Conservation (phyloP, 192 early-diverging fungal genomes). For the Backusella sp. region DNA sequence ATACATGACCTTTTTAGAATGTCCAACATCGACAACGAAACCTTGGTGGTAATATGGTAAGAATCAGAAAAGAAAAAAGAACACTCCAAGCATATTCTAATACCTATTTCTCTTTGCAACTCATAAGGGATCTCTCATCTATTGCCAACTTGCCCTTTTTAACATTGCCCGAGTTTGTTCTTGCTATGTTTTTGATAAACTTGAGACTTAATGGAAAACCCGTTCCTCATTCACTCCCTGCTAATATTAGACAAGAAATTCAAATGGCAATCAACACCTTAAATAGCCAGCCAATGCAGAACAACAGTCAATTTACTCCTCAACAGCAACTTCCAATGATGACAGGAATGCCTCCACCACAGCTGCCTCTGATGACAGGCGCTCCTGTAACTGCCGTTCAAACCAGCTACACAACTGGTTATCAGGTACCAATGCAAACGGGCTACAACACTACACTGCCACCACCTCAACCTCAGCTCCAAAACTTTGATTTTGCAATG, state of each 20-base stretch:
- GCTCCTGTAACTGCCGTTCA: not conserved
- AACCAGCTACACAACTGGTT: not conserved
- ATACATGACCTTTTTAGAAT: constrained; percentile 32
- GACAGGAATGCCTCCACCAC: constrained; percentile 10
- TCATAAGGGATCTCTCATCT: constrained; percentile 56
- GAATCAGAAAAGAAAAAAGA: not conserved
- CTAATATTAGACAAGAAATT: constrained; percentile 47
- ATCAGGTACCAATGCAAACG: constrained; percentile 27
- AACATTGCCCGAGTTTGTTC: constrained; percentile 59
- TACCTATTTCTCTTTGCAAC: not conserved
- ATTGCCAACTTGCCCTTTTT: constrained; percentile 43
- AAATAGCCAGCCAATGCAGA: constrained; percentile 16
- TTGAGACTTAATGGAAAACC: constrained; percentile 48
- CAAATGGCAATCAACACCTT: constrained; percentile 35
- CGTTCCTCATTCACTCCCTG: constrained; percentile 50
- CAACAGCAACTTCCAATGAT: not conserved
- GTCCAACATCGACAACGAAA: constrained; percentile 30
- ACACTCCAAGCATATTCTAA: not conserved
- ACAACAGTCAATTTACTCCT: not conserved
- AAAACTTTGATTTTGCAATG: constrained; percentile 34
- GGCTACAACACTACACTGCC: constrained; percentile 2
- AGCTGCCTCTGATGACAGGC: constrained; percentile 27
- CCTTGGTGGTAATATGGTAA: constrained; percentile 45
- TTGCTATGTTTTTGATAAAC: constrained; percentile 64
- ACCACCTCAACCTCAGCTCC: constrained; percentile 19